Evolutionary conservation across 768 basidiomycete species (phyloP), one percentile per base, ranked within the genome.

Genomic region (Suillus americanus): DNA sequence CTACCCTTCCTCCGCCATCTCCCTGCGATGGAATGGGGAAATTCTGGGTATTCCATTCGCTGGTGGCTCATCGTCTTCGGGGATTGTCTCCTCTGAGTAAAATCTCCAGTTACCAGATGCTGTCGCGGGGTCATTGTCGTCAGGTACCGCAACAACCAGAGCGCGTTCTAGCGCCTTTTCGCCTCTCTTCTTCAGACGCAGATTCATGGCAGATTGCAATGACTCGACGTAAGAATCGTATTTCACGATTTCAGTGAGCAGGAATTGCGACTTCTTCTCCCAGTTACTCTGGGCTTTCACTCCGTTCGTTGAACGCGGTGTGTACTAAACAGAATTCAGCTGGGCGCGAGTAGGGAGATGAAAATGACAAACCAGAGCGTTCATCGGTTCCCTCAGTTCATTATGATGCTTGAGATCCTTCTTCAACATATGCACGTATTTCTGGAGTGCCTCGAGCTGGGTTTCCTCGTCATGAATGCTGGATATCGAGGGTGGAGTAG

Each of bases 151-250:
- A 33, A 72, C 73, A 25, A 78, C 79, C 60, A 89, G 74, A 4
- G 88, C 87, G 55, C 79, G 79, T 72, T 91, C 89, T 55, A 91
- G 74, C 38, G 85, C 87, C 79, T 93, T 95, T 78, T 98, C 94
- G 37, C 96, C 96, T 62, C 94, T 86, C 75, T 90, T 94, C 78
- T 93, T 94, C 68, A 97, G 79, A 40, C 95, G 88, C 50, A 97
- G 82, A 10, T 82, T 80, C 89, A 95, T 96, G 43, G 91, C 96
- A 5, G 81, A 78, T 73, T 90, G 86, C 37, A 99, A 83, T 7
- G 95, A 92, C 67, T 97, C 95, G 62, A 97, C 90, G 75, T 99
- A 99, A 18, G 92, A 91, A 61, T 94, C 89, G 76, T 98, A 99
- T 75, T 99, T 99, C 73, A 95, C 92, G 48, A 94, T 92, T 79